Conservation (phyloP, 306 rosid species). For the Pyrus communis region DNA sequence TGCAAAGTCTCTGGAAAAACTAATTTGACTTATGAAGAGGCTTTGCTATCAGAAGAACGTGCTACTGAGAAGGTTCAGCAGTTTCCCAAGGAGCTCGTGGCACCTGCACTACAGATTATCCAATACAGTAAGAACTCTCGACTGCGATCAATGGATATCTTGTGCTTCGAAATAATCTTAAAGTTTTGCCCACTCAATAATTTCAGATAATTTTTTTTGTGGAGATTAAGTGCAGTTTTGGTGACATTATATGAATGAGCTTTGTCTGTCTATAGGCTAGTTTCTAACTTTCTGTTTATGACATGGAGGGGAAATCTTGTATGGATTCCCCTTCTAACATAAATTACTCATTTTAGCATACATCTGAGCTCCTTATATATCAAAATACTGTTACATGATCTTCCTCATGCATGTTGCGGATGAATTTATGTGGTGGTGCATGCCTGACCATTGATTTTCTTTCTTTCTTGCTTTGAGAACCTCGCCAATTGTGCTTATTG, state of each 20-base stretch:
- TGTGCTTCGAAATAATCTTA: background rate
- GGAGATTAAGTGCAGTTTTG: background rate
- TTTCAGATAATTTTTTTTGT: background rate
- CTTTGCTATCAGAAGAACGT: constrained; percentile 72
- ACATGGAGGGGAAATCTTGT: background rate
- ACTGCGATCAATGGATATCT: background rate
- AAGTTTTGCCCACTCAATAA: background rate
- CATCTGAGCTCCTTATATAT: background rate
- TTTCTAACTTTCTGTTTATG: background rate
- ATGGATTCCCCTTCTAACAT: background rate
- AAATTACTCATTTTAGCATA: background rate
- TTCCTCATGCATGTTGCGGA: background rate
- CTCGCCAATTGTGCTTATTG: background rate
- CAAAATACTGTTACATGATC: background rate
- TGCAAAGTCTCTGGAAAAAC: constrained; percentile 81
- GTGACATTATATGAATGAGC: background rate
- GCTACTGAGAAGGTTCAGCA: constrained; percentile 80
- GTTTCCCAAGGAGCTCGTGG: constrained; percentile 71
- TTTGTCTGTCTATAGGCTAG: background rate
- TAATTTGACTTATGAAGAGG: constrained; percentile 89
- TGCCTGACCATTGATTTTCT: background rate
- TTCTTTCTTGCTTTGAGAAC: background rate
- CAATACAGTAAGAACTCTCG: constrained; percentile 69
- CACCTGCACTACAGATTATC: constrained; percentile 61
- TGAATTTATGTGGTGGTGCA: background rate